Evolutionary conservation across 2,329 filamentous ascomycete species (phyloP).

Genomic region (Emericellopsis cladophorae): DNA sequence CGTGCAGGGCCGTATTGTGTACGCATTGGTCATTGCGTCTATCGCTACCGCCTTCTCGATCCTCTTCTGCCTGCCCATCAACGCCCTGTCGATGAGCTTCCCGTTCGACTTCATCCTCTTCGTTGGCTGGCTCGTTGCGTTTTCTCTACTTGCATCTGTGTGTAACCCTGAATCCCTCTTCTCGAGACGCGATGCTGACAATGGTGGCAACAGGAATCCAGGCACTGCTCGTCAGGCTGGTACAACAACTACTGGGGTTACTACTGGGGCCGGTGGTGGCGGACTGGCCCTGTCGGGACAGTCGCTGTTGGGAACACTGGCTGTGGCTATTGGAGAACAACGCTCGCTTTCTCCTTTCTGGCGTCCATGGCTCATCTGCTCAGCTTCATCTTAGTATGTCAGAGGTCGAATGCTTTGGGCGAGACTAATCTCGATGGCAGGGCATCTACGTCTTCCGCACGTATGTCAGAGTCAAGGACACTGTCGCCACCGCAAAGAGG

Average conservation of each 20-base stretch:
- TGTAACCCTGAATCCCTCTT: background rate
- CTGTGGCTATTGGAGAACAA: conserved; percentile 10
- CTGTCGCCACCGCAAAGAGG: background rate
- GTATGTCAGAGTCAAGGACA: conserved; percentile 1
- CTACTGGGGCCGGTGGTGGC: conserved; percentile 11
- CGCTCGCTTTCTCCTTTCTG: conserved; percentile 11
- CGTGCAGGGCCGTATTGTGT: conserved; percentile 9
- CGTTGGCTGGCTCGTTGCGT: conserved; percentile 14
- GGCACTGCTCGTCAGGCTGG: conserved; percentile 8
- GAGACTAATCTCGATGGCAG: background rate
- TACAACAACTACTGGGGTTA: conserved; percentile 13
- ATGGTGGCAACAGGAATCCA: conserved; percentile 3
- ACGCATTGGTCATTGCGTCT: conserved; percentile 12
- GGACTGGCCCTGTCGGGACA: conserved; percentile 4
- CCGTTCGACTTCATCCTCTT: conserved; percentile 13
- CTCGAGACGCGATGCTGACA: background rate
- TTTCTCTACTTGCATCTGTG: conserved; percentile 11
- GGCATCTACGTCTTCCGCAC: conserved; percentile 1
- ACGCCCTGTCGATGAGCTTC: conserved; percentile 9
- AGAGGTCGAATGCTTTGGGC: background rate
- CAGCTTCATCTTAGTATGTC: conserved; percentile 9
- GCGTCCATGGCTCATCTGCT: conserved; percentile 8
- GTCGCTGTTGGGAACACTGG: conserved; percentile 5
- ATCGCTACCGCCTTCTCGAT: conserved; percentile 13
- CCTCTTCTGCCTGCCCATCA: conserved; percentile 9